phyloP scores from a whole-genome alignment of 257 asterid genomes.

The Pogostemon cablin region DNA sequence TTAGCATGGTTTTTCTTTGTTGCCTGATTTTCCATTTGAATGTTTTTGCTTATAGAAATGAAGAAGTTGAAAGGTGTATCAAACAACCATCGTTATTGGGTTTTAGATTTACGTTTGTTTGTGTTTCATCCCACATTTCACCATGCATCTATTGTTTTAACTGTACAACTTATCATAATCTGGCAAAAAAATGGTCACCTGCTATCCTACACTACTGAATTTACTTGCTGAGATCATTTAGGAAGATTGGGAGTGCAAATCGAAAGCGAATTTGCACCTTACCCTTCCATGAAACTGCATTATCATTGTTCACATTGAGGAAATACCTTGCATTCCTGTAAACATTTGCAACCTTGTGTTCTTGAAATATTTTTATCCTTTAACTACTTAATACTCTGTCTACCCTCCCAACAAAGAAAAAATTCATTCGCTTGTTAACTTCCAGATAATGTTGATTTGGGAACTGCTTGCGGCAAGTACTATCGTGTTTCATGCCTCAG shows the following conservation, averaged over 20 bases:
- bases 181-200: no score
- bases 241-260: neutral
- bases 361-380: neutral
- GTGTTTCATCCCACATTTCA: no score
- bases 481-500: conserved; percentile 76
- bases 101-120: no score
- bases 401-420: neutral
- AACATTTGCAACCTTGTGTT: neutral
- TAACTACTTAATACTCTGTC: neutral
- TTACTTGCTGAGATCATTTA: no score
- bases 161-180: no score
- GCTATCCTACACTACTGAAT: no score
- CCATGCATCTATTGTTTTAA: no score
- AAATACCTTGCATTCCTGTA: neutral
- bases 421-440: conserved; percentile 7
- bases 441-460: conserved; percentile 70
- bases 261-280: neutral
- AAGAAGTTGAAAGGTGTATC: no score
- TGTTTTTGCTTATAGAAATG: no score
- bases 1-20: no score
- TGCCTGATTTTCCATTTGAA: no score
- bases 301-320: neutral
- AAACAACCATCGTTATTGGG: no score
- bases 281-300: neutral
- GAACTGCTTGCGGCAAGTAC: conserved; percentile 33